These are phyloP conservation scores for sorghum (Sorghum bicolor) DNA, from an alignment of 176 grass and related monocot genomes.

Conservation along the genomic window Sorghum_bicolor_NCBIv3 NC_012872.2:66392501-66393000, in stretches of 20 bases:
- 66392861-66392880: constrained; percentile 89
- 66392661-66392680: constrained; percentile 67
- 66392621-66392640: constrained; percentile 15
- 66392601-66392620: background rate
- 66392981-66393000: background rate
- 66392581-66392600: background rate
- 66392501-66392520: background rate
- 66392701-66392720: background rate
- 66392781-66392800: constrained; percentile 18
- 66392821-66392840: background rate
- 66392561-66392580: background rate
- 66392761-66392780: background rate
- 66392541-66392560: background rate
- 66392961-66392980: background rate
- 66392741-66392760: background rate
- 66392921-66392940: constrained; percentile 34
- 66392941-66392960: constrained; percentile 3
- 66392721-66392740: constrained; percentile 7
- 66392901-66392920: constrained; percentile 42
- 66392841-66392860: constrained; percentile 73
- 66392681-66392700: constrained; percentile 30
- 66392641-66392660: constrained; percentile 8
- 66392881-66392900: constrained; percentile 75
- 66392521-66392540: background rate
- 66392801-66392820: background rate